A percentile compares a stretch with the other conserved stretches of the same genome.
Conservation (phyloP, 1,139 yeast species). For the Diutina ranongensis region DNA sequence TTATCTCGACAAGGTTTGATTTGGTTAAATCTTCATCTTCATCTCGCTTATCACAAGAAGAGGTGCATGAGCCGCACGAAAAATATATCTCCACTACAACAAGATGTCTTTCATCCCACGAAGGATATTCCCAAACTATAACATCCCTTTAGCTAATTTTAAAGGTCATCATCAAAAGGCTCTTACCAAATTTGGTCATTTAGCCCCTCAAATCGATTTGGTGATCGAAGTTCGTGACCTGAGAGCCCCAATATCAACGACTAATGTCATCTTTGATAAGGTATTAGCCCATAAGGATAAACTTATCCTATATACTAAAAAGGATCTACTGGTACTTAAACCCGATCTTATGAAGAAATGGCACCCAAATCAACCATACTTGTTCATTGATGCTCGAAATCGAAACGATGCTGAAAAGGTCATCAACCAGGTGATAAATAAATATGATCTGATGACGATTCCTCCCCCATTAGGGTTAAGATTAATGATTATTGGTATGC, state of each 20-base stretch:
- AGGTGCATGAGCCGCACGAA: background rate
- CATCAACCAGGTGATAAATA: constrained; percentile 35
- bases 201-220: constrained; percentile 73
- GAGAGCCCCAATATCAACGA: constrained; percentile 77
- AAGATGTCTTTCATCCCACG: constrained; percentile 33
- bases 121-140: constrained; percentile 51
- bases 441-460: constrained; percentile 35
- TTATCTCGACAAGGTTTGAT: too few species aligned
- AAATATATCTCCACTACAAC: background rate
- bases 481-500: constrained; percentile 82
- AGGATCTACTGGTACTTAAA: constrained; percentile 35
- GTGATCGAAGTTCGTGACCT: constrained; percentile 80
- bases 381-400: constrained; percentile 50
- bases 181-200: constrained; percentile 50
- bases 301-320: constrained; percentile 58
- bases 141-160: constrained; percentile 64
- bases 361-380: constrained; percentile 47
- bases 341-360: constrained; percentile 31
- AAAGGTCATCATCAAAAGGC: constrained; percentile 90
- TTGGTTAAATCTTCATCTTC: too few species aligned
- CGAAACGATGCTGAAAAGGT: constrained; percentile 39
- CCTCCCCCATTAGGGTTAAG: constrained; percentile 79
- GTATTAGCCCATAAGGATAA: constrained; percentile 49
- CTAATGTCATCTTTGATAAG: constrained; percentile 70
- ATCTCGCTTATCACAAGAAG: background rate